These are phyloP conservation scores for Zymoseptoria pseudotritici DNA, from an alignment of 2,329 filamentous ascomycete genomes.

Conservation along the genomic window DNA sequence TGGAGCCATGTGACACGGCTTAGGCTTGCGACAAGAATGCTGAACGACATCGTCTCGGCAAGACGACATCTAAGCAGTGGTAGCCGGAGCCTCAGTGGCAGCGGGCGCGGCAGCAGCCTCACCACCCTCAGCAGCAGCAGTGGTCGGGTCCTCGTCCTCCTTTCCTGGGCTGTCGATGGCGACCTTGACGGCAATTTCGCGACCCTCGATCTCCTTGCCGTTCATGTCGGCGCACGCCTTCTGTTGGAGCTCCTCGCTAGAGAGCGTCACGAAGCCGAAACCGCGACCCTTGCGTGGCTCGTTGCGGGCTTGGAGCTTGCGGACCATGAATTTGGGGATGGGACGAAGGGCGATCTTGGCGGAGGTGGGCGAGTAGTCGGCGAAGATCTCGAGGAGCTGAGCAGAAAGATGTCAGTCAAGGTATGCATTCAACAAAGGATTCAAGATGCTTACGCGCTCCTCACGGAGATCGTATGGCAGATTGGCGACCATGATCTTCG, in stretches of 20 bases:
- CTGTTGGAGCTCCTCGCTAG: conserved; percentile 90
- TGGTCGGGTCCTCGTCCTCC: conserved; percentile 68
- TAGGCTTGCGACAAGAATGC: background rate
- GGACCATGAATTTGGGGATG: conserved; percentile 99
- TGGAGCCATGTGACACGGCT: background rate
- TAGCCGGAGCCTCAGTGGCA: conserved; percentile 2
- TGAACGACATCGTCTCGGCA: background rate
- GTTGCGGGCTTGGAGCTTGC: conserved; percentile 97
- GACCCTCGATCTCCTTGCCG: conserved; percentile 96
- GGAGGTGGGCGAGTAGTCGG: conserved; percentile 81
- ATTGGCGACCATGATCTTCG: conserved; percentile 99
- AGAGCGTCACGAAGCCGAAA: conserved; percentile 95
- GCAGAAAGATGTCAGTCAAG: conserved; percentile 20
- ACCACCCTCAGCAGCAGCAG: conserved; percentile 35
- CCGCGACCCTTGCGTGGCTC: conserved; percentile 98
- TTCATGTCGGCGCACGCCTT: conserved; percentile 99
- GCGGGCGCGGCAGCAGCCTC: conserved; percentile 28
- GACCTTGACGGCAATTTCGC: conserved; percentile 99
- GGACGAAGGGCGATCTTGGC: conserved; percentile 98
- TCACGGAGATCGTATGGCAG: conserved; percentile 96
- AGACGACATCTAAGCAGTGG: background rate
- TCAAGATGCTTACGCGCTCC: conserved; percentile 64
- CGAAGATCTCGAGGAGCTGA: conserved; percentile 95
- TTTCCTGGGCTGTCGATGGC: conserved; percentile 99
- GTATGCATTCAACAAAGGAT: too few relatives aligned